Conservation (phyloP, 495 filamentous ascomycete genomes). For the Xylaria nigripes region DNA sequence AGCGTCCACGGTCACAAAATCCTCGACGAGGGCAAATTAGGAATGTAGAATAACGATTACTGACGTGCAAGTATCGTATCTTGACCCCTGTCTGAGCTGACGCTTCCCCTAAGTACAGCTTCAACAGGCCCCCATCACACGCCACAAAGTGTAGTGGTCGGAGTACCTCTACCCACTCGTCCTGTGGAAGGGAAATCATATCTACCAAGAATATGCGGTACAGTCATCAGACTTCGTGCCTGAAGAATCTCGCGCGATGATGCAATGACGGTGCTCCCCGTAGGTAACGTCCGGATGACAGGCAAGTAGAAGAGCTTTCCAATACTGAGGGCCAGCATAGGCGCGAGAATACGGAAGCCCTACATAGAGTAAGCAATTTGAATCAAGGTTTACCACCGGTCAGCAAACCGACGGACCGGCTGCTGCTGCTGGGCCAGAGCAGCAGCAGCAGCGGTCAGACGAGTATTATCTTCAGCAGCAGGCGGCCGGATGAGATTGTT, state of each 20-base stretch:
- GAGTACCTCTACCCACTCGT: constrained; percentile 14
- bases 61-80: neutral
- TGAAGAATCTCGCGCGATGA: neutral
- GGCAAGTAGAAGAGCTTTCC: constrained; percentile 28
- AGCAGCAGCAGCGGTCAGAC: too few species aligned
- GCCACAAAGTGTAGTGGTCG: constrained; percentile 26
- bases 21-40: too few species aligned
- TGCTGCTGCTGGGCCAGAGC: too few species aligned
- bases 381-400: too few species aligned
- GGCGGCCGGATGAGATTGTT: too few species aligned
- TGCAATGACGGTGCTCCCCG: neutral
- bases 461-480: too few species aligned
- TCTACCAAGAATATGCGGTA: constrained; percentile 33
- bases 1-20: too few species aligned
- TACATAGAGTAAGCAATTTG: neutral
- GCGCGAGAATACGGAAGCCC: constrained; percentile 29
- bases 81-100: constrained; percentile 17
- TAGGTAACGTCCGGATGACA: constrained; percentile 11
- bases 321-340: constrained; percentile 21
- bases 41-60: neutral
- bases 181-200: constrained; percentile 15
- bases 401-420: too few species aligned
- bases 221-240: constrained; percentile 27
- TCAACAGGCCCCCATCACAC: constrained; percentile 26
- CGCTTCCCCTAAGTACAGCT: constrained; percentile 8